Evolutionary conservation across 2,329 filamentous ascomycete species (phyloP).

Genomic region (Peltaster fructicola): DNA sequence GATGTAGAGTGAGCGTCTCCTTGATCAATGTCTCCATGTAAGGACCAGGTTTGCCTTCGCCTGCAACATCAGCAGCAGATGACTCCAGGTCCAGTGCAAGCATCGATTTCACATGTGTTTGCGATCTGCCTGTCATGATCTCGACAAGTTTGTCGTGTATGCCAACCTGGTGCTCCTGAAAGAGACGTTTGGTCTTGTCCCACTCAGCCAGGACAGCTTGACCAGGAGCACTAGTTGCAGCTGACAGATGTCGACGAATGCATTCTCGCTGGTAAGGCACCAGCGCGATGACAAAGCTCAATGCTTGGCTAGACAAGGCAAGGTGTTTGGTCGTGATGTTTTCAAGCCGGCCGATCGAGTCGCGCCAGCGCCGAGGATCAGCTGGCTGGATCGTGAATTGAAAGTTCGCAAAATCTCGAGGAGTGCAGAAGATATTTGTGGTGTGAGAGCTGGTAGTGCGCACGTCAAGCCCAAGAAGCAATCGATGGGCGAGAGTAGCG

Average conservation of each 20-base stretch:
- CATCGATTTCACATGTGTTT: constrained; percentile 57
- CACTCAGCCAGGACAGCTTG: constrained; percentile 49
- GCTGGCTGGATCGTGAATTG: constrained; percentile 88
- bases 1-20: constrained; percentile 70
- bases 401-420: constrained; percentile 81
- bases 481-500: constrained; percentile 66
- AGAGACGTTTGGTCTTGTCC: constrained; percentile 66
- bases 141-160: constrained; percentile 89
- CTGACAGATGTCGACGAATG: constrained; percentile 51
- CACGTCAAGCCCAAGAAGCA: constrained; percentile 68
- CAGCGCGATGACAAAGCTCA: constrained; percentile 72
- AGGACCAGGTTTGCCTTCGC: constrained; percentile 27
- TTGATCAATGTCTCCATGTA: constrained; percentile 81
- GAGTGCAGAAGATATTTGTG: constrained; percentile 62
- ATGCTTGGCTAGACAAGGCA: constrained; percentile 72
- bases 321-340: constrained; percentile 96
- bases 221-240: constrained; percentile 27
- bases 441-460: constrained; percentile 74
- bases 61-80: constrained; percentile 15
- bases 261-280: constrained; percentile 87
- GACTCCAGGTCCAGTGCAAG: constrained; percentile 59
- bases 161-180: constrained; percentile 76
- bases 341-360: constrained; percentile 76
- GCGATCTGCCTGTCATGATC: constrained; percentile 69
- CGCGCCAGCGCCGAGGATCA: constrained; percentile 87